Evolutionary conservation across 75 land plant species (phyloP).

Genomic region (Sequoiadendron giganteum): DNA sequence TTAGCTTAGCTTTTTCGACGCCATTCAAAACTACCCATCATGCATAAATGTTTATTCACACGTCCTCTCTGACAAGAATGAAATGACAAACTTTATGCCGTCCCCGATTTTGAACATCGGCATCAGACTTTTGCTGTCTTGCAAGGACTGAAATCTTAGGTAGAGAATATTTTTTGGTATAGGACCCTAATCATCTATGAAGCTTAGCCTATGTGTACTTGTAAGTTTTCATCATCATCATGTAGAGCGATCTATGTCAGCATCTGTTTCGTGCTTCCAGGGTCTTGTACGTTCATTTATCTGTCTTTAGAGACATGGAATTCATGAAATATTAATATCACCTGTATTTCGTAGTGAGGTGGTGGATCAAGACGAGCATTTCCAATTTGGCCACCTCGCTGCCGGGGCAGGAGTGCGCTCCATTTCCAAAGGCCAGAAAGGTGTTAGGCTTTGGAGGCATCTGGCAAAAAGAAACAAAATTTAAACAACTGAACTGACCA

Average conservation of each 20-base stretch:
- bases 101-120: not conserved
- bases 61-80: not conserved
- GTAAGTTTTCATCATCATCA: not conserved
- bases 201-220: not conserved
- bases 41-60: not conserved
- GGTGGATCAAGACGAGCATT: conserved; percentile 65
- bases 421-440: conserved; percentile 69
- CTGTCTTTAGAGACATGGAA: not conserved
- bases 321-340: not conserved
- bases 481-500: not conserved
- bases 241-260: not conserved
- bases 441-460: conserved; percentile 61
- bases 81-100: not conserved
- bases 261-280: no score
- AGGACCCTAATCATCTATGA: not conserved
- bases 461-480: conserved; percentile 18
- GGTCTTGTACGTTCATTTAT: not conserved
- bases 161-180: not conserved
- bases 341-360: conserved; percentile 67
- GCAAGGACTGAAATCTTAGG: not conserved
- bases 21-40: not conserved
- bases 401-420: conserved; percentile 68
- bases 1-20: not conserved
- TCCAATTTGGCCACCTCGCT: conserved; percentile 74
- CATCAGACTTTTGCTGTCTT: not conserved